Evolutionary conservation across 768 basidiomycete species (phyloP).

Genomic region (Pleurotus djamor): DNA sequence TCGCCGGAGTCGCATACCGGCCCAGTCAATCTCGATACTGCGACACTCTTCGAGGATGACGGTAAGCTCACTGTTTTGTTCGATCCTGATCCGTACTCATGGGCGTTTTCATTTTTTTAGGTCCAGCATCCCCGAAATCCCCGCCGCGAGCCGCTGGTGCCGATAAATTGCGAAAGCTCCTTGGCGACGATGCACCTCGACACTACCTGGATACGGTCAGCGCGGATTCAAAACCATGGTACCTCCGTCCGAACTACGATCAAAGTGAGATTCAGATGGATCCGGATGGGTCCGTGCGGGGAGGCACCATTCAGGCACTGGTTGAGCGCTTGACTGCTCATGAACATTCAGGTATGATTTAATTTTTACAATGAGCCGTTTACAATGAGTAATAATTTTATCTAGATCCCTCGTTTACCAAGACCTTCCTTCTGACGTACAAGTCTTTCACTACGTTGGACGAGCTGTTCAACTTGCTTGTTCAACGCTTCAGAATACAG

Average conservation of each 20-base stretch:
- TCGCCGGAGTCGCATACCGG: conserved; percentile 6
- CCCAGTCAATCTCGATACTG: conserved; percentile 13
- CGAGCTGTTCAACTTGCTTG: conserved; percentile 79
- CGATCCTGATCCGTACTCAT: background rate
- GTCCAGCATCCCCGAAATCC: conserved; percentile 22
- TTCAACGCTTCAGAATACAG: conserved; percentile 75
- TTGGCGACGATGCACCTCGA: conserved; percentile 47
- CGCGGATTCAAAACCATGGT: conserved; percentile 68
- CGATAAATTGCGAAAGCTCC: conserved; percentile 64
- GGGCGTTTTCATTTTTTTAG: background rate
- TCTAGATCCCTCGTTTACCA: conserved; percentile 74
- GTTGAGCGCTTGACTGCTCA: conserved; percentile 92
- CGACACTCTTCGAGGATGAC: conserved; percentile 33
- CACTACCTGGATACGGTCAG: conserved; percentile 41
- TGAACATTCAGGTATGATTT: conserved; percentile 70
- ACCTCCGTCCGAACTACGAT: conserved; percentile 77
- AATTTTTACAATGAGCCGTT: background rate
- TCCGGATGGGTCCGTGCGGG: conserved; percentile 77
- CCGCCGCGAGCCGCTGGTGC: conserved; percentile 28
- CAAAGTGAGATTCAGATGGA: conserved; percentile 84
- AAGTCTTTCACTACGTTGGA: conserved; percentile 88
- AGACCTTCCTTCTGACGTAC: conserved; percentile 94
- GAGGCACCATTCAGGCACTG: conserved; percentile 82
- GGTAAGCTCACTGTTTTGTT: conserved; percentile 22
- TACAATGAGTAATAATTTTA: background rate